Base-by-base conservation (phyloP, 2,329 filamentous ascomycete species). In the Xylariaceae sp. region DNA sequence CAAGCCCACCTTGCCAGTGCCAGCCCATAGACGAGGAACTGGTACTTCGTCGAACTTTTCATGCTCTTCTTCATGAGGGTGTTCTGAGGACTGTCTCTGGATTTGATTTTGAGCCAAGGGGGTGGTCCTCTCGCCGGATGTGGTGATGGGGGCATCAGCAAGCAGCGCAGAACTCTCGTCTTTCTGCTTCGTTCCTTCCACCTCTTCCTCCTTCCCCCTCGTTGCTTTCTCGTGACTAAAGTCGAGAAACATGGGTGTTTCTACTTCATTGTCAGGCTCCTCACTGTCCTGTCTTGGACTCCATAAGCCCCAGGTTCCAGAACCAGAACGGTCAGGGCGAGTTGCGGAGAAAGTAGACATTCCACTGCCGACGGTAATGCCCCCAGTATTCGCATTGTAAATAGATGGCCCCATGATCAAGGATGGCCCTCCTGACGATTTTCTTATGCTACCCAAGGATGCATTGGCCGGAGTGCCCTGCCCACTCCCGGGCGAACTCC, bases 391-490 rank as follows among this genome's bases (percentile, higher is more conserved):
- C 60, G 73, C 21, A 66, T 70, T 65, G 61, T 51, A 65, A 8
- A 63, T 45, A 4, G 74, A 53, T 60, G 74, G 40, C 34, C 64
- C 45, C n/a, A 67, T 19, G 2, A 63, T 29, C 40, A 63, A 28
- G 21, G 58, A 21, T 17, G 65, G 28, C 16, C 61, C 47, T 26
- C 66, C 53, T 1, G 74, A 69, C 2, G 63, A 63, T 17, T 70
- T 69, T 40, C 75, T 70, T 63, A 75, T 69, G 41, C 69, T 71
- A 12, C 71, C 73, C 19, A 76, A 63, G 0, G 70, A 73, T 4
- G 76, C 75, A 57, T 76, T 80, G 6, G 77, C 76, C 5, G 81
- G 82, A 9, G 73, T 75, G 60, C 76, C 79, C 9, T 80, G 76
- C 45, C 75, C 78, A 8, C 73, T 75, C 1, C 67, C 60, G 2